Conservation (phyloP, 495 filamentous ascomycete genomes). For the Collariella sp. region DNA sequence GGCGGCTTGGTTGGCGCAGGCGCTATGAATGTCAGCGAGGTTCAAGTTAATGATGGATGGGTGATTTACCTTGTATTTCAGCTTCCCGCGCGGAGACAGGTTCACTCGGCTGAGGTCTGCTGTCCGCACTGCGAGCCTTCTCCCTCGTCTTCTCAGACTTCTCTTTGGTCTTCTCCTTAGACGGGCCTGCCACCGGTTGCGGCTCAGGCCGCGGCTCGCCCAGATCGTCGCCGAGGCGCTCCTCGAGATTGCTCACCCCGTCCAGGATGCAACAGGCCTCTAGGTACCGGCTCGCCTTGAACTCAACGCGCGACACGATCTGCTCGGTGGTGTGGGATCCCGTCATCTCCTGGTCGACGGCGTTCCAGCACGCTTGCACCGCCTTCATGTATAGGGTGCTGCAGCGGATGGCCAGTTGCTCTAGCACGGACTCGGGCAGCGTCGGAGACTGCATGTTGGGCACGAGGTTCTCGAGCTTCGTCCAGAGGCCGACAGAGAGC, state of each 20-base stretch:
- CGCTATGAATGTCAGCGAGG: background rate
- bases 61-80: background rate
- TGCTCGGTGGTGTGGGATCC: slow-evolving; percentile 32
- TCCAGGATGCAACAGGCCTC: slow-evolving; percentile 46
- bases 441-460: slow-evolving; percentile 27
- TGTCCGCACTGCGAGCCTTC: background rate
- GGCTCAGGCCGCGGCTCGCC: slow-evolving; percentile 18
- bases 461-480: slow-evolving; percentile 56
- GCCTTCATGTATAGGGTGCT: slow-evolving; percentile 70
- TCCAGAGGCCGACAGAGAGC: slow-evolving; percentile 83
- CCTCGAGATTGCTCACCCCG: slow-evolving; percentile 40
- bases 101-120: background rate
- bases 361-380: slow-evolving; percentile 69
- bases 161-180: slow-evolving; percentile 6
- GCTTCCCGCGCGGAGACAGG: background rate
- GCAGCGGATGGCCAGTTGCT: slow-evolving; percentile 62
- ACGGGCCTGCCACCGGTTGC: slow-evolving; percentile 3
- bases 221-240: slow-evolving; percentile 35
- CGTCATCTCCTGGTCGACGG: slow-evolving; percentile 58
- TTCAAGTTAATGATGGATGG: background rate
- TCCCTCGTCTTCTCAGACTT: too few species aligned
- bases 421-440: slow-evolving; percentile 38
- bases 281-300: slow-evolving; percentile 37
- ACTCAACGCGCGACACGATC: slow-evolving; percentile 35
- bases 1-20: background rate